Base-by-base conservation (phyloP, 169 alveolate species). In the Plasmodium chabaudi region DNA sequence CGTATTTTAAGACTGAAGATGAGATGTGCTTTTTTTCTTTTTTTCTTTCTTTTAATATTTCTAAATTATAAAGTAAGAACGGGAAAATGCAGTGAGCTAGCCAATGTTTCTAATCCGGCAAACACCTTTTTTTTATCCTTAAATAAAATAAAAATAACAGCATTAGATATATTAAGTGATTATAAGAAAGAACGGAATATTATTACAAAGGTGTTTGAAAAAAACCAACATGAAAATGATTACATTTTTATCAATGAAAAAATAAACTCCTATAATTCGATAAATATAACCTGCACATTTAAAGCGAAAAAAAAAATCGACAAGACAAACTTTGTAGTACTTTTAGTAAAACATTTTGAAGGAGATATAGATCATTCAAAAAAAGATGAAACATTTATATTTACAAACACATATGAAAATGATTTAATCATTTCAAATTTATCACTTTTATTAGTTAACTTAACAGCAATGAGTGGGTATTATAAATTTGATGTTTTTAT, bases 311-410 rank as follows among this genome's bases (percentile, higher is more conserved):
- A 79, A 55, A 19, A 42, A 9, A 25, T 65, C 25, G 61, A 55
- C 27, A 67, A 79, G 34, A 53, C 55, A 27, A 79, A 67, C 27
- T 34, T 64, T 47, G 19, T 15, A 15, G 23, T 79, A 21, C 47
- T 79, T 9, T 67, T 67, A 60, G 71, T 79, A 25, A 79, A 79
- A 17, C 49, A 79, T 13, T 13, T 25, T 67, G 34, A 13, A 42
- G 71, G 79, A 39, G 6, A 70, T 51, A 17, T 79, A 27, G 55
- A 79, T 39, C 84, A 67, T 51, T 79, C 67, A 56, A 49, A 79
- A 55, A 70, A 6, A 67, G 47, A 53, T 55, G 89, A 79, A 34
- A 79, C 89, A 12, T 67, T 79, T 79, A 15, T 79, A 23, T 79
- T 79, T 79, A 55, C 68, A 56, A 67, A 79, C 34, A 69, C 13